Evolutionary conservation across 345 rosid species (phyloP).

Genomic region (Reutealis trisperma): DNA sequence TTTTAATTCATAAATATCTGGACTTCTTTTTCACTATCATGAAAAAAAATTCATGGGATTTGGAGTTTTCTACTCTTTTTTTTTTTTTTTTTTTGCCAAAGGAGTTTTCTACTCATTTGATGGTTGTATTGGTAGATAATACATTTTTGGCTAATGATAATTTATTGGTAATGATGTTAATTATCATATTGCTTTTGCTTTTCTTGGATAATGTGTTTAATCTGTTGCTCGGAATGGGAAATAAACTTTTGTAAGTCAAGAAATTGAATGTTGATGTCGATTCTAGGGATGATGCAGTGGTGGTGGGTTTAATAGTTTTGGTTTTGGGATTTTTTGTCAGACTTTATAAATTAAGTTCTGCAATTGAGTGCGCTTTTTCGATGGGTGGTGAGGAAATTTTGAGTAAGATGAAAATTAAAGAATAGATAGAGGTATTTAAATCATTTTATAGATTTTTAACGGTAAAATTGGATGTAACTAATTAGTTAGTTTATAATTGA

Average conservation of each 20-base stretch:
- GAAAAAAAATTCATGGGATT: slow-evolving; percentile 62
- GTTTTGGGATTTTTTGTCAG: slow-evolving; percentile 55
- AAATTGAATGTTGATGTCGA: slow-evolving; percentile 41
- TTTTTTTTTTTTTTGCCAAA: no score
- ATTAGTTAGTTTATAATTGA: no score
- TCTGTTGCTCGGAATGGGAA: slow-evolving; percentile 55
- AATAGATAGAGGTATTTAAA: no score
- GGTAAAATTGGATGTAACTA: no score
- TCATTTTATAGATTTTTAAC: no score
- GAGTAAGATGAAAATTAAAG: no score
- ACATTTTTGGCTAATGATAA: slow-evolving; percentile 56
- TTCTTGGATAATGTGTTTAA: slow-evolving; percentile 69
- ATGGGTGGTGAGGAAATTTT: no score
- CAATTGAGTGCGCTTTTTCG: slow-evolving; percentile 57
- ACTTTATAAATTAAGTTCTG: slow-evolving; percentile 78
- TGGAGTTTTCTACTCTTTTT: no score
- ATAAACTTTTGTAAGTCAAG: slow-evolving; percentile 52
- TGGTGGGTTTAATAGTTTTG: slow-evolving; percentile 60
- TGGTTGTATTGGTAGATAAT: slow-evolving; percentile 50
- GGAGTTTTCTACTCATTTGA: slow-evolving; percentile 45
- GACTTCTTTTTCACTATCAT: slow-evolving; percentile 45
- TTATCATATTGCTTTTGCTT: slow-evolving; percentile 72
- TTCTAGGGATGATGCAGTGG: slow-evolving; percentile 44
- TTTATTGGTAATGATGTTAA: slow-evolving; percentile 74
- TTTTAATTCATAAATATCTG: slow-evolving; percentile 73